phyloP scores from a whole-genome alignment of 306 rosid genomes.

The Nissolia schottii region DNA sequence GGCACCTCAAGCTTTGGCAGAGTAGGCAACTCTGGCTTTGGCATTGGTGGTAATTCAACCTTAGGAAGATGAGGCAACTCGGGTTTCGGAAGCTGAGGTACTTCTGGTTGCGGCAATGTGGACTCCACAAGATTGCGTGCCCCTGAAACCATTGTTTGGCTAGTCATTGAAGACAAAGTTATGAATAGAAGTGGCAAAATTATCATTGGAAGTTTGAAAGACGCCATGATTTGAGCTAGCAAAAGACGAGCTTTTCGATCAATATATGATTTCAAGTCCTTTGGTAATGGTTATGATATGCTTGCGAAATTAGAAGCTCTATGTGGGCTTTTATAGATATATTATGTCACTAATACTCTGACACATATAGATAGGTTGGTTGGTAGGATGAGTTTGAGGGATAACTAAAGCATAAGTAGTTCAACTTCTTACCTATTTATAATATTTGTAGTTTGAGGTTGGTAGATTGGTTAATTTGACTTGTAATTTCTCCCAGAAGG shows the following conservation, averaged over 20 bases:
- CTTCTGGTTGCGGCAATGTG: constrained; percentile 1
- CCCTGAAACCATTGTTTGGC: not conserved
- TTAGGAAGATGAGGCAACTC: constrained; percentile 13
- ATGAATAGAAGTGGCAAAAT: constrained; percentile 1
- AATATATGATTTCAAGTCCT: not conserved
- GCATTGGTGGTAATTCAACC: not conserved
- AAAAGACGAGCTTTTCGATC: not conserved
- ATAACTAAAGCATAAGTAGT: not conserved
- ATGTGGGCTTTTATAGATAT: not conserved
- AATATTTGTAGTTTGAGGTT: too few relatives aligned
- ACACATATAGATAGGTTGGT: not conserved
- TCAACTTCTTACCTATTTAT: constrained; percentile 1
- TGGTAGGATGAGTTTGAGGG: not conserved
- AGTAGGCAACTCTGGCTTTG: constrained; percentile 3
- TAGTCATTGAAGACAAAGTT: constrained; percentile 7
- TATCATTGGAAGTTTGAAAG: not conserved
- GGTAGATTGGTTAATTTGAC: not conserved
- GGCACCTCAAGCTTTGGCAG: not conserved
- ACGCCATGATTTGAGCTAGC: constrained; percentile 9
- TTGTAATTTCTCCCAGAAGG: not conserved
- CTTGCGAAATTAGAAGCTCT: not conserved
- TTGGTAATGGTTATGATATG: not conserved
- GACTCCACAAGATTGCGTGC: constrained; percentile 25
- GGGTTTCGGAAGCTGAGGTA: not conserved
- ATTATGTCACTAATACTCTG: too few relatives aligned